Evolutionary conservation across 2,329 filamentous ascomycete species (phyloP), one percentile per base, ranked within the genome.

Genomic region (Meredithiella fracta): DNA sequence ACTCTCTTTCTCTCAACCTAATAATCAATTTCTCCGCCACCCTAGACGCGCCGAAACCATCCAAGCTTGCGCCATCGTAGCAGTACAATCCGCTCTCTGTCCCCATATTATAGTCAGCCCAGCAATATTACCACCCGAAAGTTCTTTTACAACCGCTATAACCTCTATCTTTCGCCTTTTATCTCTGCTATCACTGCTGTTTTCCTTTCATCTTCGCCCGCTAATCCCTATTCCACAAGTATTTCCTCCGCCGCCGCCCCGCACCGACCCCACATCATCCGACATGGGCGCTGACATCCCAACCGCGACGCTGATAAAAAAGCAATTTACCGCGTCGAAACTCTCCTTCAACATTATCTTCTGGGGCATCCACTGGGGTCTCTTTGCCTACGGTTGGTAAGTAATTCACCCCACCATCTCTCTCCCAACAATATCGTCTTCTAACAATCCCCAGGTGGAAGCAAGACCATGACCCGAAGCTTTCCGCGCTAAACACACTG

Each of bases 381-480:
- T 94, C 17, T 95, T 95, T 66, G 83, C 77, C 44, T 78, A 81
- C 64, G 89, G 89, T 76, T 95, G 89, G 89, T 94, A 74, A 65
- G 84, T 22, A 37, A 23, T 15, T 29, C 47, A 15, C 8, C 14
- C 25, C 22, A 14, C 25, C 22, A 15, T 4, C 22, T n/a, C 8
- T 17, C 15, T 8, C 20, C 40, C 11, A 14, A 38, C 11, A 20
- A 34, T 17, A 44, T 22, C 20, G 17, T 8, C 40, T 17, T 4
- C 40, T 17, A 44, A 22, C 40, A n/a, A 34, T 34, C 49, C 17
- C 60, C 63, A 94, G 89, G 88, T 86, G 75, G 65, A 83, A 92
- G 64, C 92, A 98, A 73, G 74, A 69, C 29, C 62, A 66, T 4
- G 85, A 95, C 64, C 60, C 67, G 9, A 79, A 79, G 56, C 74